phyloP scores from a whole-genome alignment of 2,329 filamentous ascomycete genomes.

The Cryphonectria naterciae region DNA sequence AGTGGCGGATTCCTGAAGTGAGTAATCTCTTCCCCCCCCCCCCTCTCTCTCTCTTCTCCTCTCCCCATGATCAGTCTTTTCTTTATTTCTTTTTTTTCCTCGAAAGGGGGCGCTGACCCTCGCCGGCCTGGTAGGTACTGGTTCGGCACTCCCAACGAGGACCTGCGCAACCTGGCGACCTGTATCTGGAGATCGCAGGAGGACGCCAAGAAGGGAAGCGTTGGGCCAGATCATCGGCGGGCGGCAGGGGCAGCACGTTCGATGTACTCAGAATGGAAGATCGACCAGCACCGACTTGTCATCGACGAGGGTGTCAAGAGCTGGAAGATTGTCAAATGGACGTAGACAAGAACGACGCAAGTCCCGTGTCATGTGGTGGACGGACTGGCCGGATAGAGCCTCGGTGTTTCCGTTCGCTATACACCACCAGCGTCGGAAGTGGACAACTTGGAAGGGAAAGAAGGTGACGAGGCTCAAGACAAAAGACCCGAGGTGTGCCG shows the following conservation, averaged over 20 bases:
- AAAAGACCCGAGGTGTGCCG: not conserved
- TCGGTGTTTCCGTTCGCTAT: not conserved
- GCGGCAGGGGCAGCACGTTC: slow-evolving; percentile 68
- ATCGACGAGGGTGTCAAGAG: slow-evolving; percentile 59
- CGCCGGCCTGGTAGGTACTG: slow-evolving; percentile 66
- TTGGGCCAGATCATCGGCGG: slow-evolving; percentile 64
- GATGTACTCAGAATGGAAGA: slow-evolving; percentile 69
- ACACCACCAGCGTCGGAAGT: not conserved
- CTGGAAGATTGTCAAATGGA: slow-evolving; percentile 34
- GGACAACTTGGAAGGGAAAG: not conserved
- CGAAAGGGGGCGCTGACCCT: slow-evolving; percentile 15
- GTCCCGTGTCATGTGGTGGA: not conserved
- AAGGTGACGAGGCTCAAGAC: not conserved
- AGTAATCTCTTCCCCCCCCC: slow-evolving; percentile 36
- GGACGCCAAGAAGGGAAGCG: slow-evolving; percentile 63
- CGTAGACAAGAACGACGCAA: not conserved
- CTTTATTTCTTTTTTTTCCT: not conserved
- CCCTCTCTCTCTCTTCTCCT: not conserved
- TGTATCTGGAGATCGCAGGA: slow-evolving; percentile 67
- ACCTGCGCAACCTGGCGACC: slow-evolving; percentile 80
- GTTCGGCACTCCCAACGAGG: slow-evolving; percentile 75
- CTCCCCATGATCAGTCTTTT: not conserved
- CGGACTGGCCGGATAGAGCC: not conserved
- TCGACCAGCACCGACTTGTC: slow-evolving; percentile 71
- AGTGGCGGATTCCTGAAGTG: slow-evolving; percentile 83